A percentile compares a stretch with the other conserved stretches of the same genome.
Conservation (phyloP, 2,329 filamentous ascomycete genomes). For the Penicillium sp. region DNA sequence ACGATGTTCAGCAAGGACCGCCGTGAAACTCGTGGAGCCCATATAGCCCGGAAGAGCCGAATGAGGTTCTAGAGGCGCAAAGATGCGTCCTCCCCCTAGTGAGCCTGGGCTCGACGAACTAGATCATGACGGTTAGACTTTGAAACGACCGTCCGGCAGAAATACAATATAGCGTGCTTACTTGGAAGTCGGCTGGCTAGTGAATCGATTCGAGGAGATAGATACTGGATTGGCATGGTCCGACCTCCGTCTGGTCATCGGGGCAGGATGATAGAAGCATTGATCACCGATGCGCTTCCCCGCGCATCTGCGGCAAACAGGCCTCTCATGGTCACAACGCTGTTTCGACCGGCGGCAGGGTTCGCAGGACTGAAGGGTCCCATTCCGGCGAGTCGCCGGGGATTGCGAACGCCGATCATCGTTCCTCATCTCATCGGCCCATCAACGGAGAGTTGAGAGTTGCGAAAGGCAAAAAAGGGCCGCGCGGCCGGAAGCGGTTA, state of each 20-base stretch:
- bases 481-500: slow-evolving; percentile 1
- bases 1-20: slow-evolving; percentile 39
- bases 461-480: not conserved
- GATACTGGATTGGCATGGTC: slow-evolving; percentile 13
- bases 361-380: slow-evolving; percentile 42
- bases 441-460: not conserved
- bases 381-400: slow-evolving; percentile 40
- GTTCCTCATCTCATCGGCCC: slow-evolving; percentile 18
- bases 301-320: slow-evolving; percentile 38
- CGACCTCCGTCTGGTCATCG: slow-evolving; percentile 39
- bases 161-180: slow-evolving; percentile 11
- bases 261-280: slow-evolving; percentile 45
- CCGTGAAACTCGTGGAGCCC: slow-evolving; percentile 41
- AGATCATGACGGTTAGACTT: slow-evolving; percentile 5
- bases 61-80: slow-evolving; percentile 27
- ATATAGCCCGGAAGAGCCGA: slow-evolving; percentile 38
- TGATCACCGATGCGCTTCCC: slow-evolving; percentile 33
- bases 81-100: slow-evolving; percentile 22
- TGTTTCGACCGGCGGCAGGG: slow-evolving; percentile 44
- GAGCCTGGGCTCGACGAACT: slow-evolving; percentile 32
- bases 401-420: slow-evolving; percentile 26
- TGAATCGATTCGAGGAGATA: slow-evolving; percentile 19
- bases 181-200: slow-evolving; percentile 29
- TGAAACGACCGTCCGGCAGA: not conserved
- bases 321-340: slow-evolving; percentile 41